These are phyloP conservation scores for Trichoderma brevicompactum DNA, from an alignment of 2,329 filamentous ascomycete genomes.

Conservation along the genomic window DNA sequence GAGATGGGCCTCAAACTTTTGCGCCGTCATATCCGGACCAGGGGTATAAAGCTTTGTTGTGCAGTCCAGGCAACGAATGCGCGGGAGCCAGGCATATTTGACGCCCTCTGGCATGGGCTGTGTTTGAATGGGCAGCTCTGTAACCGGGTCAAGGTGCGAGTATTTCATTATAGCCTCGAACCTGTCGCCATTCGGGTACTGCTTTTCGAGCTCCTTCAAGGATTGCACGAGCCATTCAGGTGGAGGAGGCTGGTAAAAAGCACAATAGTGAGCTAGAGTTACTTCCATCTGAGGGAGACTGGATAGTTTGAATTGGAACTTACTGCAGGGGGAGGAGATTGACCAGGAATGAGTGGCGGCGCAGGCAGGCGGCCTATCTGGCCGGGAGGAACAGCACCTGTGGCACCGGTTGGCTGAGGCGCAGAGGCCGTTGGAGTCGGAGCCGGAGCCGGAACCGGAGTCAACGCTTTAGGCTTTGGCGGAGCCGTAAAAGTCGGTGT, in stretches of 20 bases:
- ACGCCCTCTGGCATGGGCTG: conserved; percentile 64
- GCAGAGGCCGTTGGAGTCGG: conserved; percentile 33
- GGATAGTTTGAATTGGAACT: conserved; percentile 42
- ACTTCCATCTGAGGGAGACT: neutral
- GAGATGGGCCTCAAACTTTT: conserved; percentile 91
- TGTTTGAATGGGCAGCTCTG: conserved; percentile 65
- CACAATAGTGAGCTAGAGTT: conserved; percentile 30
- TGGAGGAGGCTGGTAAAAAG: conserved; percentile 69
- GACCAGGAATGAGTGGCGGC: conserved; percentile 62
- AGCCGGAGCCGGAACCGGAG: conserved; percentile 43
- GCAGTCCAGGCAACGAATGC: conserved; percentile 91
- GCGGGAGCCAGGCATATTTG: conserved; percentile 81
- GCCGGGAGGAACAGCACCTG: conserved; percentile 51
- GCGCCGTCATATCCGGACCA: conserved; percentile 79
- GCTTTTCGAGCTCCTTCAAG: conserved; percentile 69
- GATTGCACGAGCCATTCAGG: conserved; percentile 83
- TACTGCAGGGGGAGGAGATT: conserved; percentile 64
- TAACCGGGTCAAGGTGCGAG: conserved; percentile 74
- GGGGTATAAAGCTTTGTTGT: conserved; percentile 93
- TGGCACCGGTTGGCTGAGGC: conserved; percentile 43
- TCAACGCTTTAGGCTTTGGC: conserved; percentile 44
- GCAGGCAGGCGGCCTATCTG: conserved; percentile 72
- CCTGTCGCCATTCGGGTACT: conserved; percentile 73
- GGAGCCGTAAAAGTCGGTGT: conserved; percentile 40
- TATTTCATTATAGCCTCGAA: conserved; percentile 95